Evolutionary conservation across 1,284 basidiomycete genomes (phyloP).

Genomic region (Vanrija pseudolonga): DNA sequence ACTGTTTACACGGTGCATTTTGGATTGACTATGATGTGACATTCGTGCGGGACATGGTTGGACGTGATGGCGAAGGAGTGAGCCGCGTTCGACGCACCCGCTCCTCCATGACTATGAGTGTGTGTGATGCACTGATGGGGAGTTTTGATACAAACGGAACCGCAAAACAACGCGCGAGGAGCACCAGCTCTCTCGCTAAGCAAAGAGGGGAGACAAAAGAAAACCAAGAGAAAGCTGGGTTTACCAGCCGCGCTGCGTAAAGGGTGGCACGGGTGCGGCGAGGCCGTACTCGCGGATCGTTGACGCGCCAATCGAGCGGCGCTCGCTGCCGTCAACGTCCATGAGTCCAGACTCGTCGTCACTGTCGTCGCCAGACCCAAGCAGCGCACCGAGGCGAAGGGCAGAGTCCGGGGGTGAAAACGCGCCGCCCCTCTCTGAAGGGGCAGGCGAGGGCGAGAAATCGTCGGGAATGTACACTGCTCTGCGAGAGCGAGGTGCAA

Average conservation of each 20-base stretch:
- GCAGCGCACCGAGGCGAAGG: conserved; percentile 37
- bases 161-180: too few species aligned
- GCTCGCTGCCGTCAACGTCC: conserved; percentile 15
- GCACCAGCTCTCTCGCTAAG: too few species aligned
- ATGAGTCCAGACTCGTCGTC: conserved; percentile 5
- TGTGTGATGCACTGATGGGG: conserved; percentile 1
- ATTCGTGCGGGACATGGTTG: too few species aligned
- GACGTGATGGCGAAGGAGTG: too few species aligned
- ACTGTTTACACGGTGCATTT: too few species aligned
- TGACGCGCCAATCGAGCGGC: conserved; percentile 2
- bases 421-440: conserved; percentile 7
- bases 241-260: conserved; percentile 14
- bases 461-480: neutral
- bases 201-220: neutral
- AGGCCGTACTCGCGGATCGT: conserved; percentile 11
- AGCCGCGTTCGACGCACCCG: too few species aligned
- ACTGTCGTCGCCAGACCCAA: conserved; percentile 23
- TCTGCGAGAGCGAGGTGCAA: too few species aligned
- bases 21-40: too few species aligned
- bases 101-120: neutral
- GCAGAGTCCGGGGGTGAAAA: conserved; percentile 32
- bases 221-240: neutral
- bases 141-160: neutral
- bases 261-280: conserved; percentile 7
- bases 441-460: neutral